Evolutionary conservation across 2,329 filamentous ascomycete species (phyloP).

Genomic region (Calonectria pseudoturangicola): DNA sequence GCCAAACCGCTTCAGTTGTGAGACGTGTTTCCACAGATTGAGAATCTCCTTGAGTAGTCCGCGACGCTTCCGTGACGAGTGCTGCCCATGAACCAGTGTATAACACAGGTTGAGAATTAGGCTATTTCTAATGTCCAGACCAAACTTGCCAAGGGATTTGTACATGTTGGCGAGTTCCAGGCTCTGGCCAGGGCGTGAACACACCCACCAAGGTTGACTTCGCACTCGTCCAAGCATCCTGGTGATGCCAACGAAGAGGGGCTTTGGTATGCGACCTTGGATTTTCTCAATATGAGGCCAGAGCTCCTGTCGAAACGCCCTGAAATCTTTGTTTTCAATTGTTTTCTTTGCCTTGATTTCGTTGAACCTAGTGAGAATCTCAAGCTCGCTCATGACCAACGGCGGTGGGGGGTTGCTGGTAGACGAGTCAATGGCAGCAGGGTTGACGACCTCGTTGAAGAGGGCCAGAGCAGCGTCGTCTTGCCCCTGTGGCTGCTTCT

Average conservation of each 20-base stretch:
- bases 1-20: slow-evolving; percentile 58
- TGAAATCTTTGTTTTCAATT: slow-evolving; percentile 47
- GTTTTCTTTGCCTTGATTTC: slow-evolving; percentile 48
- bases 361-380: slow-evolving; percentile 57
- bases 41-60: slow-evolving; percentile 56
- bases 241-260: slow-evolving; percentile 50
- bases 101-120: slow-evolving; percentile 60
- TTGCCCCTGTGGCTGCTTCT: slow-evolving; percentile 26
- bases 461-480: slow-evolving; percentile 56
- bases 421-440: slow-evolving; percentile 21
- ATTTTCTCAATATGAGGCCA: slow-evolving; percentile 56
- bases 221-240: slow-evolving; percentile 49
- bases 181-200: slow-evolving; percentile 39
- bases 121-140: slow-evolving; percentile 54
- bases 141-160: slow-evolving; percentile 52
- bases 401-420: neutral
- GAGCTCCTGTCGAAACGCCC: slow-evolving; percentile 54
- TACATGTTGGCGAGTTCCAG: slow-evolving; percentile 55
- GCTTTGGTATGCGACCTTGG: slow-evolving; percentile 55
- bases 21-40: slow-evolving; percentile 61
- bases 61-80: slow-evolving; percentile 1
- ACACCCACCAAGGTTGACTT: slow-evolving; percentile 45
- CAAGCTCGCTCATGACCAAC: slow-evolving; percentile 51
- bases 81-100: slow-evolving; percentile 45
- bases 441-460: slow-evolving; percentile 61